Conservation (phyloP, 306 rosid species). For the Cicer cuneatum region DNA sequence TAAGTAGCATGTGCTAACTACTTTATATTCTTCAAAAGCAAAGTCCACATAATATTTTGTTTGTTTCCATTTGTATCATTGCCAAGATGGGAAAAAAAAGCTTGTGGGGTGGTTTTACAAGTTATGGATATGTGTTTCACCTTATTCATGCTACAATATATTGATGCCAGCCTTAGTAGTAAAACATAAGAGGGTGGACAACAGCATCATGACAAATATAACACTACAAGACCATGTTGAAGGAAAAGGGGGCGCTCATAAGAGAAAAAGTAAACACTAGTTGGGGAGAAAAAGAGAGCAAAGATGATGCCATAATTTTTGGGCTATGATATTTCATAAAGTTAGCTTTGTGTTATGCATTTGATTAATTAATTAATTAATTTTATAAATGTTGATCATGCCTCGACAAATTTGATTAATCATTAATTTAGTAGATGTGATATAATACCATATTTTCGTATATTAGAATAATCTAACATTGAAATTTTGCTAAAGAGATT, state of each 20-base stretch:
- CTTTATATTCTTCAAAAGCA: conserved; percentile 20
- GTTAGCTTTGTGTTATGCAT: conserved; percentile 7
- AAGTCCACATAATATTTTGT: conserved; percentile 38
- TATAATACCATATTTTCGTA: not conserved
- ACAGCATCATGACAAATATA: conserved; percentile 45
- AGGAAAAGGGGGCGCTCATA: not conserved
- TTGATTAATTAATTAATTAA: conserved; percentile 13
- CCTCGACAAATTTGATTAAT: too few species aligned
- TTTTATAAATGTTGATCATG: too few species aligned
- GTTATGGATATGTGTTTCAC: conserved; percentile 15
- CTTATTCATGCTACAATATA: conserved; percentile 15
- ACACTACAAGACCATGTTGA: conserved; percentile 31
- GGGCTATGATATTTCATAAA: not conserved
- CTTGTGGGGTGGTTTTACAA: conserved; percentile 2
- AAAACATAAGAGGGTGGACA: conserved; percentile 42
- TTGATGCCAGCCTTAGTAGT: conserved; percentile 8
- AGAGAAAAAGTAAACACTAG: conserved; percentile 1
- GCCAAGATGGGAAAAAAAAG: conserved; percentile 14
- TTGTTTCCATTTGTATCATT: conserved; percentile 33
- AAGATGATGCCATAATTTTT: conserved; percentile 5
- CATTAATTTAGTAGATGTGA: not conserved
- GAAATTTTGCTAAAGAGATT: too few species aligned
- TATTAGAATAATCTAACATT: not conserved
- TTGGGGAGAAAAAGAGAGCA: not conserved
- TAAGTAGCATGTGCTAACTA: conserved; percentile 12